A percentile compares a stretch with the other conserved stretches of the same genome.
These are phyloP conservation scores for Lentinula novae-zelandiae DNA, from an alignment of 1,284 basidiomycete genomes.

Conservation along the genomic window DNA sequence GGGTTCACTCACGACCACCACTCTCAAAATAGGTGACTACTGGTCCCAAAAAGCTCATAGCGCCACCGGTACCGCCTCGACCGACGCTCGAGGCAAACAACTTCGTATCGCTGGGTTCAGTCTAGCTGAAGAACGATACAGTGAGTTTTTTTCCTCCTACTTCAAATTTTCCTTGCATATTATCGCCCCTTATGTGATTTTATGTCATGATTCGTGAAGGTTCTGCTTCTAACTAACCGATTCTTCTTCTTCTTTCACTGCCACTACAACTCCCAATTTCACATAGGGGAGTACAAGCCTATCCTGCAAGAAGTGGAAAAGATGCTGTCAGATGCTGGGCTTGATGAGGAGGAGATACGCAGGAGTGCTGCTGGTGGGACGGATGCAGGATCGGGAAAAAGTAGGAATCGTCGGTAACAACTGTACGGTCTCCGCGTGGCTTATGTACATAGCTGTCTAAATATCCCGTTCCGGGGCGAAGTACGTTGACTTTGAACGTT, in stretches of 20 bases:
- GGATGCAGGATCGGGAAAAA: slow-evolving; percentile 35
- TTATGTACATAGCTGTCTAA: too few species aligned
- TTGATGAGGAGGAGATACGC: slow-evolving; percentile 82
- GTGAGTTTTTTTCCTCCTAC: slow-evolving; percentile 30
- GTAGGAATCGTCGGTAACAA: slow-evolving; percentile 47
- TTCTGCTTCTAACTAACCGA: too few species aligned
- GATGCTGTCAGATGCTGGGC: slow-evolving; percentile 81
- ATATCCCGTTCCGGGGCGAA: too few species aligned
- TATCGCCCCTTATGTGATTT: too few species aligned
- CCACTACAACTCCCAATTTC: background rate
- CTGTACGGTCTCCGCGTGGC: background rate
- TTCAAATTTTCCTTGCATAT: background rate
- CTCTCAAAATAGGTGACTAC: slow-evolving; percentile 53
- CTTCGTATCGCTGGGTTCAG: slow-evolving; percentile 77
- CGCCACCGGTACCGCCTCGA: slow-evolving; percentile 34
- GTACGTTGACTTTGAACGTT: too few species aligned
- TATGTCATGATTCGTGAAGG: too few species aligned
- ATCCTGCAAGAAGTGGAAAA: slow-evolving; percentile 79
- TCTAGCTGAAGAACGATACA: slow-evolving; percentile 66
- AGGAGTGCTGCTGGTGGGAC: slow-evolving; percentile 41
- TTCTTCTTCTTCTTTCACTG: too few species aligned
- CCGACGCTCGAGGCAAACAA: slow-evolving; percentile 71
- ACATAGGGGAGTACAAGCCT: slow-evolving; percentile 68
- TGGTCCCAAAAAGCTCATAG: slow-evolving; percentile 76
- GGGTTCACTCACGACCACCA: background rate